Base-by-base conservation (phyloP, 2,329 filamentous ascomycete species). In the Colletotrichum graminicola region DNA sequence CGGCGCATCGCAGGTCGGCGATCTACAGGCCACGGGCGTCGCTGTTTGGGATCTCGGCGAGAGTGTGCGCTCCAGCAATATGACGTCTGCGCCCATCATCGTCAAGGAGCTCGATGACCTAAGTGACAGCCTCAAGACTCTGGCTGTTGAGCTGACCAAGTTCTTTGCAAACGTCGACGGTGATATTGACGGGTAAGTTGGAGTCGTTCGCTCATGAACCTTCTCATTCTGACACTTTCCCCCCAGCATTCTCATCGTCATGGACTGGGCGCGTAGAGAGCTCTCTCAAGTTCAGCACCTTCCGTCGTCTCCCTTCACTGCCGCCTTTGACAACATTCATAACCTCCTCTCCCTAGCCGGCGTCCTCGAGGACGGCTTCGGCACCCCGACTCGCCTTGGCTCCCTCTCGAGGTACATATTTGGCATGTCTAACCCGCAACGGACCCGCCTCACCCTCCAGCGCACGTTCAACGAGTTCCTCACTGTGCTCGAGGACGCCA, bases 31-130 rank as follows among this genome's bases (percentile, higher is more conserved):
- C 66, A 97, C 95, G 0, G 94, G 94, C 54, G 92, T 97, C 41
- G 95, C 95, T 0, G 94, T 98, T 34, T 97, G 95, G 93, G 95
- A 98, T 79, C 87, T 98, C 7, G 93, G 94, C 70, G 95, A 98
- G 85, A 97, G 92, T 74, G 93, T 98, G 67, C 90, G 95, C 61
- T 90, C 89, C 6, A 95, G 94, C 71, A 97, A 97, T 79, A 95
- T 98, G 93, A 94, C 93, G 18, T 95, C 94, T 55, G 94, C 93
- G 10, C 91, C 92, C 1, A 91, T 94, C 75, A 97, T 98, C 74
- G 94, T 97, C 52, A 87, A 90, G 75, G 93, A 95, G 77, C 87
- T 98, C 4, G 94, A 98, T 79, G 92, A 92, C 67, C 85, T 98
- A 47, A 95, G 93, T 74, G 94, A 97, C 73, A 94, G 90, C 66